phyloP scores from a whole-genome alignment of 768 basidiomycete genomes.

The Hortiboletus campestris region DNA sequence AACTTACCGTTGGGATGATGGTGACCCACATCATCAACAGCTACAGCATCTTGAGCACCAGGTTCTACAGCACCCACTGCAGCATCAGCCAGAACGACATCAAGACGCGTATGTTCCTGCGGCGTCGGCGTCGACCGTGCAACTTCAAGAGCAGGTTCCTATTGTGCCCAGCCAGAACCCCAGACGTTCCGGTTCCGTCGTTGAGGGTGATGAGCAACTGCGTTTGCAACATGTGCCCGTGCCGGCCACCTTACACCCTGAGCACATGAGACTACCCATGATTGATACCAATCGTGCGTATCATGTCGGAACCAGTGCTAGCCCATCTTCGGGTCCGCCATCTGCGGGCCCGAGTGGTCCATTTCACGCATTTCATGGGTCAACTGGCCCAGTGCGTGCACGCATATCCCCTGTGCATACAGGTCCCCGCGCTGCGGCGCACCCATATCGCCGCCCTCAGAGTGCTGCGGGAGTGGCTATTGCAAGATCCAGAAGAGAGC shows the following conservation, averaged over 20 bases:
- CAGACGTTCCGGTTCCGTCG: slow-evolving; percentile 18
- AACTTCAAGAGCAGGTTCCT: slow-evolving; percentile 29
- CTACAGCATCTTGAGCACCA: slow-evolving; percentile 35
- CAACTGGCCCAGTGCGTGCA: slow-evolving; percentile 27
- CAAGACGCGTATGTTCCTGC: slow-evolving; percentile 23
- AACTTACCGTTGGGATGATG: slow-evolving; percentile 43
- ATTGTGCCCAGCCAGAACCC: slow-evolving; percentile 31
- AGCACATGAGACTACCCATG: slow-evolving; percentile 36
- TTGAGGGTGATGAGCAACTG: slow-evolving; percentile 26
- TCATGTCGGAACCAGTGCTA: slow-evolving; percentile 27
- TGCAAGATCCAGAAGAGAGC: slow-evolving; percentile 29
- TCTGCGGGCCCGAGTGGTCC: slow-evolving; percentile 24
- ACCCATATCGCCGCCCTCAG: slow-evolving; percentile 32
- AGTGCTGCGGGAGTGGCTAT: slow-evolving; percentile 25
- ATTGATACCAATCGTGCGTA: slow-evolving; percentile 32
- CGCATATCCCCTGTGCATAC: slow-evolving; percentile 26
- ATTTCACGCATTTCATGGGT: slow-evolving; percentile 15
- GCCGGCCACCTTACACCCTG: slow-evolving; percentile 18
- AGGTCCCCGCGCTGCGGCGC: slow-evolving; percentile 17
- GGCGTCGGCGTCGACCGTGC: slow-evolving; percentile 16
- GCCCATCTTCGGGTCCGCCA: slow-evolving; percentile 31
- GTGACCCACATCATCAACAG: slow-evolving; percentile 31
- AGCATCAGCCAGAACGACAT: slow-evolving; percentile 32
- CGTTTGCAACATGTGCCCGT: slow-evolving; percentile 27
- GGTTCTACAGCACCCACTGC: slow-evolving; percentile 39